Evolutionary conservation across 2,329 filamentous ascomycete species (phyloP), one percentile per base, ranked within the genome.

Genomic region (Helotiales sp.): DNA sequence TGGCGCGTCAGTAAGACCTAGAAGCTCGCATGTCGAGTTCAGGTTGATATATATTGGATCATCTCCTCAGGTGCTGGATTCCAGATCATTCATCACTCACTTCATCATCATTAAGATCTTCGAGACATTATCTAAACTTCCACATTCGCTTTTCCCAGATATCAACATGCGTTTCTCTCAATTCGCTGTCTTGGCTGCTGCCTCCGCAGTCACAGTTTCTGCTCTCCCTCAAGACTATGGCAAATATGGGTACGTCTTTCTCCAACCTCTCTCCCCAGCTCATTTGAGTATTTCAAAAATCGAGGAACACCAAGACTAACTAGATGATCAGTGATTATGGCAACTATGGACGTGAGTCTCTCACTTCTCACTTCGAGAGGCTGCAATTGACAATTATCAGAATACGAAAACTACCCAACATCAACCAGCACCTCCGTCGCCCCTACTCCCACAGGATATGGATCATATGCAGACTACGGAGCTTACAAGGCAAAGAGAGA

Each of bases 221-320:
- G 63, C 61, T 51, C 51, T 55, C 15, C 65, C 64, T 49, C 57
- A 7, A 50, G 46, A 55, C 22, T 59, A 58, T 40, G 58, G 55
- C 12, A 53, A 57, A 22, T 60, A 60, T 47, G 58, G 54, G 27
- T 40, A 60, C 13, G n/a, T 61, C 57, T 51, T 44, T 42, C n/a
- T 31, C 42, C 40, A 31, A 33, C 42, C 49, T 29, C 36, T 29
- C 36, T 19, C 24, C 19, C 17, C 52, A 38, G 12, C 42, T 27
- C 34, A 34, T 19, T 44, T 24, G 15, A 38, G 31, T 9, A 34
- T 9, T 34, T 34, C 9, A 9, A 9, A 34, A 34, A 9, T 9
- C 31, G n/a, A 9, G 31, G 10, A 31, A 58, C 19, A 51, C n/a
- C 52, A 60, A 27, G 54, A 51, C 12, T 29, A 55, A 36, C 57